A percentile compares a stretch with the other conserved stretches of the same genome.
Conservation (phyloP, 129 eudicot species). For the Sambucus nigra region DNA sequence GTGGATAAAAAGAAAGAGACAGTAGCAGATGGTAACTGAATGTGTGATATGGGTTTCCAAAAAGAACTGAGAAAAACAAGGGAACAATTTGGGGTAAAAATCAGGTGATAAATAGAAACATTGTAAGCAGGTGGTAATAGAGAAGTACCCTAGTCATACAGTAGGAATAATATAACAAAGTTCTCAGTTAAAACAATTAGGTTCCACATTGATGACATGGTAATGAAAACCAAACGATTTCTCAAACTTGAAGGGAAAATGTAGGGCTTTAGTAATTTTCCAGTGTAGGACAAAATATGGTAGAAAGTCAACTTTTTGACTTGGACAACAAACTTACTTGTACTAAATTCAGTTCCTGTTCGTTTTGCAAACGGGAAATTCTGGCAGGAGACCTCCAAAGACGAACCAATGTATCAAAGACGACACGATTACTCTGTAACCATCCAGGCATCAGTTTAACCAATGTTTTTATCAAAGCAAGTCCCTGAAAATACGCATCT, state of each 20-base stretch:
- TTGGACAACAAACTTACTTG: constrained; percentile 52
- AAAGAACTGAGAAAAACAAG: no score
- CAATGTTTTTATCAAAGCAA: constrained; percentile 74
- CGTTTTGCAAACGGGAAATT: constrained; percentile 70
- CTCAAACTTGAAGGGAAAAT: neutral
- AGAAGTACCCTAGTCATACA: no score
- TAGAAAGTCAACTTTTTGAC: constrained; percentile 1
- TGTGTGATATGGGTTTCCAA: no score
- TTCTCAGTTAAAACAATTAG: no score
- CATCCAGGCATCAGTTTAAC: constrained; percentile 93
- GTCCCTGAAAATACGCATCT: constrained; percentile 96
- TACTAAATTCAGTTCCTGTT: constrained; percentile 86
- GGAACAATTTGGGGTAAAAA: no score
- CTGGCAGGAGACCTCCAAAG: constrained; percentile 94
- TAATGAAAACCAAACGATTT: neutral
- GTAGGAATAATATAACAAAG: no score
- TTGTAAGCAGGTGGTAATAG: no score
- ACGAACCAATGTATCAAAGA: constrained; percentile 73
- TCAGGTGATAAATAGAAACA: no score
- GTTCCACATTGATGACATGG: no score
- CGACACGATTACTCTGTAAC: constrained; percentile 79
- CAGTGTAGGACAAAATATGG: neutral
- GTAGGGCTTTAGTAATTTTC: neutral
- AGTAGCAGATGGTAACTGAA: no score
- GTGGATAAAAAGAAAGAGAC: no score